Percentiles rank a stretch among this genome's conserved stretches.
Evolutionary conservation across 202 grass and related monocot species (phyloP).

Genomic region (Panicum virgatum): DNA sequence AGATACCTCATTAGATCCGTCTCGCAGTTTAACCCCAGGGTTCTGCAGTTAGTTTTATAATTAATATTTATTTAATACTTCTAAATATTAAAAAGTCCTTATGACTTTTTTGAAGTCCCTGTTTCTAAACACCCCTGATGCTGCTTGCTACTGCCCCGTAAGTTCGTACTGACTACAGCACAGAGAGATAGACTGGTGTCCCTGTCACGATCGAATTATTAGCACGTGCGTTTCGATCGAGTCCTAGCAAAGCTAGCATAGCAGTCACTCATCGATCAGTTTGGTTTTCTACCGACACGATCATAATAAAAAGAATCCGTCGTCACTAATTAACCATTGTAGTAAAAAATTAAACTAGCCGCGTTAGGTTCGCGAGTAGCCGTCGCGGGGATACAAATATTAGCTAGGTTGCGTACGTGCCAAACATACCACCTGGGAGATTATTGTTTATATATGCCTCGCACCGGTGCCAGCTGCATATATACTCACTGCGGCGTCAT

Average conservation of each 20-base stretch:
- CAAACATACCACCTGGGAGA: neutral
- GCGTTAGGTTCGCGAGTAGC: conserved; percentile 6
- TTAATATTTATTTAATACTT: too few species aligned
- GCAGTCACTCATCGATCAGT: neutral
- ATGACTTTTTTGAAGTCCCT: too few species aligned
- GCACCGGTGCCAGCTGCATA: too few species aligned
- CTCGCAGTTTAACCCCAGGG: too few species aligned
- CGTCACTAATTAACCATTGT: neutral
- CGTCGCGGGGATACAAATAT: too few species aligned
- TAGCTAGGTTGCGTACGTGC: conserved; percentile 19
- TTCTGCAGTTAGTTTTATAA: too few species aligned
- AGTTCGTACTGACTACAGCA: neutral
- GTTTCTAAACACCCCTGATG: too few species aligned
- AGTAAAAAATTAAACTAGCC: neutral
- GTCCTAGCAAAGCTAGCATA: too few species aligned
- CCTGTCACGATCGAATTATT: neutral
- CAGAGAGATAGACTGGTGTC: neutral
- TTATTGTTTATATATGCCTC: neutral
- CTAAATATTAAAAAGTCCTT: too few species aligned
- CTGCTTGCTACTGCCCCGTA: neutral
- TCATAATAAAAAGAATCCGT: too few species aligned
- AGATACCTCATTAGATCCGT: too few species aligned
- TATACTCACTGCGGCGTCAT: neutral
- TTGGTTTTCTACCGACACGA: too few species aligned
- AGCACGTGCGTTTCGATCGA: neutral